Evolutionary conservation across 805 yeast genomes (phyloP).

Genomic region (Saturnispora quitensis): DNA sequence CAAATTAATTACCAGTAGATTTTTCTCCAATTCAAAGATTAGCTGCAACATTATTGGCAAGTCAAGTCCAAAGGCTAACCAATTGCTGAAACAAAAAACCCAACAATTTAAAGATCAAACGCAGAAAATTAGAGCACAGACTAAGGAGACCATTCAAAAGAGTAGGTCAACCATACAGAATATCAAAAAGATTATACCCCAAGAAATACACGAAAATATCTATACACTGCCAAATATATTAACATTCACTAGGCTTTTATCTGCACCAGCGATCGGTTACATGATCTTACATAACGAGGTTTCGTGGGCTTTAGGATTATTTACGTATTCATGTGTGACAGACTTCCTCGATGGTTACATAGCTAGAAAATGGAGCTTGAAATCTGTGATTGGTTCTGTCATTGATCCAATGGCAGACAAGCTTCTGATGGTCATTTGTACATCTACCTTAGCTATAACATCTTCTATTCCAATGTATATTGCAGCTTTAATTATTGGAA

Average conservation of each 20-base stretch:
- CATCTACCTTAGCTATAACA: slow-evolving; percentile 62
- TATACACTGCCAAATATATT: slow-evolving; percentile 82
- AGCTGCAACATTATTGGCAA: neutral
- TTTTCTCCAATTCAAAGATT: neutral
- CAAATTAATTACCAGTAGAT: neutral
- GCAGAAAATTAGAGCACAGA: neutral
- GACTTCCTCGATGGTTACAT: slow-evolving; percentile 89
- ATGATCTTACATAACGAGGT: slow-evolving; percentile 58
- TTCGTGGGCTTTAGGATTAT: slow-evolving; percentile 58
- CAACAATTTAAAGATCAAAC: neutral
- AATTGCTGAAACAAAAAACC: slow-evolving; percentile 1
- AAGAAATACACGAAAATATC: slow-evolving; percentile 44
- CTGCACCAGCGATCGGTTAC: slow-evolving; percentile 83
- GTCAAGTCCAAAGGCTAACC: slow-evolving; percentile 4
- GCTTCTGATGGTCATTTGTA: slow-evolving; percentile 76
- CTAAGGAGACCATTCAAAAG: slow-evolving; percentile 3
- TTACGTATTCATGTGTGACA: slow-evolving; percentile 79
- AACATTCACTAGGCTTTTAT: slow-evolving; percentile 68
- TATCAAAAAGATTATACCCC: slow-evolving; percentile 25
- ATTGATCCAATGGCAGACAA: slow-evolving; percentile 96
- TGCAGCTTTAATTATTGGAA: slow-evolving; percentile 68
- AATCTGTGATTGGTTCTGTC: slow-evolving; percentile 79
- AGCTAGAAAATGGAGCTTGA: slow-evolving; percentile 71
- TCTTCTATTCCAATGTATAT: slow-evolving; percentile 61
- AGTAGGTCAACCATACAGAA: slow-evolving; percentile 20